phyloP scores from a whole-genome alignment of 2,329 filamentous ascomycete species.

The Chaetomiaceae sp. region DNA sequence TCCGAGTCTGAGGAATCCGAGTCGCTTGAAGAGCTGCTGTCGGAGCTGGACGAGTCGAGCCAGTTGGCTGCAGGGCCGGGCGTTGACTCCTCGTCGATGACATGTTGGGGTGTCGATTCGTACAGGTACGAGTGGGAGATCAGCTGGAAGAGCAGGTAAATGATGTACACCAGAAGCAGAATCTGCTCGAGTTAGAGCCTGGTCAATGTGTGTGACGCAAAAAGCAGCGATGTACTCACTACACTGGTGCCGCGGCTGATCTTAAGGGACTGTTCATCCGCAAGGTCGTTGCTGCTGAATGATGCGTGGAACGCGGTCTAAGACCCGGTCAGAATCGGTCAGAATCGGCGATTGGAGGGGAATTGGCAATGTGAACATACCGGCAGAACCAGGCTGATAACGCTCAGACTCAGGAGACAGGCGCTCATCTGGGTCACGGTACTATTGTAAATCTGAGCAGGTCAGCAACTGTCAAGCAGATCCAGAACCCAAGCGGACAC shows the following conservation, averaged over 20 bases:
- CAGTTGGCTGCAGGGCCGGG: conserved; percentile 79
- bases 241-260: conserved; percentile 88
- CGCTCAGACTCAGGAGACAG: conserved; percentile 81
- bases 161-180: conserved; percentile 70
- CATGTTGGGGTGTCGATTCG: conserved; percentile 83
- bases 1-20: conserved; percentile 67
- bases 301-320: conserved; percentile 89
- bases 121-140: conserved; percentile 92
- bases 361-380: conserved; percentile 37
- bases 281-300: conserved; percentile 56
- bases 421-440: conserved; percentile 96
- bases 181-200: conserved; percentile 41
- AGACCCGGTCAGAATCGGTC: not conserved
- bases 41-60: conserved; percentile 63
- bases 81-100: conserved; percentile 85
- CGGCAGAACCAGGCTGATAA: conserved; percentile 80
- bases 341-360: not conserved
- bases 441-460: conserved; percentile 73
- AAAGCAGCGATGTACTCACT: conserved; percentile 40
- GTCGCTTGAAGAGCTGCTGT: conserved; percentile 49
- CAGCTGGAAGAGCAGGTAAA: conserved; percentile 85
- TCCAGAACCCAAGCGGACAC: conserved; percentile 15
- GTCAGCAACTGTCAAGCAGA: conserved; percentile 7
- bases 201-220: conserved; percentile 1
- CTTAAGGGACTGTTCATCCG: conserved; percentile 67